Percentiles rank a stretch among this genome's conserved stretches.
Evolutionary conservation across 83 land plant species (phyloP).

Genomic region (Larix sibirica): DNA sequence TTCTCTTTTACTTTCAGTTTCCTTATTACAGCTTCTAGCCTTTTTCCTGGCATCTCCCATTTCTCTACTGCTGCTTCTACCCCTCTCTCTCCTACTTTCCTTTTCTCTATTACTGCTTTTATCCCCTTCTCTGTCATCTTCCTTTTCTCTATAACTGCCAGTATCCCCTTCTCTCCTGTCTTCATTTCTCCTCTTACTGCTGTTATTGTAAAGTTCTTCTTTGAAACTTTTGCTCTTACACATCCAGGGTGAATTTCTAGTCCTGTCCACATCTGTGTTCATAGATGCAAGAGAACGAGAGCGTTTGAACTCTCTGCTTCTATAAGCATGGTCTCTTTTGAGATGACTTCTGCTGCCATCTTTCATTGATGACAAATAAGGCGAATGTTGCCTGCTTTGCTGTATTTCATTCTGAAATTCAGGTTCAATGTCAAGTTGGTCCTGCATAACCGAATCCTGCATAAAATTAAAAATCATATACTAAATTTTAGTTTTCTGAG

Average conservation of each 20-base stretch:
- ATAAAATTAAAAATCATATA: background rate
- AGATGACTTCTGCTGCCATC: background rate
- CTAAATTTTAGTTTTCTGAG: background rate
- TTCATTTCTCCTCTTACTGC: background rate
- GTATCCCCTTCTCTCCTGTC: slow-evolving; percentile 6
- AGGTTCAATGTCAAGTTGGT: background rate
- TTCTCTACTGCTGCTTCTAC: slow-evolving; percentile 1
- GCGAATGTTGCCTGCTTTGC: background rate
- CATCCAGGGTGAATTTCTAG: background rate
- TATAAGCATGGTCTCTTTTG: background rate
- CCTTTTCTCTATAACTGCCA: background rate
- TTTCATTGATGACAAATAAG: background rate
- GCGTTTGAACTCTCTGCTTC: background rate
- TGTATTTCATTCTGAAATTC: slow-evolving; percentile 6
- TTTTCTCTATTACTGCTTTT: background rate
- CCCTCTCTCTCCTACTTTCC: background rate
- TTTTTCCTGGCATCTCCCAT: background rate
- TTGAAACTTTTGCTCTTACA: slow-evolving; percentile 3
- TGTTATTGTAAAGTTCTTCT: background rate
- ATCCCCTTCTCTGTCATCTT: background rate
- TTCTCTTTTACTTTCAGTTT: background rate
- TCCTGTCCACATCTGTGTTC: background rate
- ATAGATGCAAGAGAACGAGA: slow-evolving; percentile 1
- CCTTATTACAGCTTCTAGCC: slow-evolving; percentile 1
- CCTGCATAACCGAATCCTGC: background rate